Base-by-base conservation (phyloP, 2,329 filamentous ascomycete species). In the Lecanicillium sp. region DNA sequence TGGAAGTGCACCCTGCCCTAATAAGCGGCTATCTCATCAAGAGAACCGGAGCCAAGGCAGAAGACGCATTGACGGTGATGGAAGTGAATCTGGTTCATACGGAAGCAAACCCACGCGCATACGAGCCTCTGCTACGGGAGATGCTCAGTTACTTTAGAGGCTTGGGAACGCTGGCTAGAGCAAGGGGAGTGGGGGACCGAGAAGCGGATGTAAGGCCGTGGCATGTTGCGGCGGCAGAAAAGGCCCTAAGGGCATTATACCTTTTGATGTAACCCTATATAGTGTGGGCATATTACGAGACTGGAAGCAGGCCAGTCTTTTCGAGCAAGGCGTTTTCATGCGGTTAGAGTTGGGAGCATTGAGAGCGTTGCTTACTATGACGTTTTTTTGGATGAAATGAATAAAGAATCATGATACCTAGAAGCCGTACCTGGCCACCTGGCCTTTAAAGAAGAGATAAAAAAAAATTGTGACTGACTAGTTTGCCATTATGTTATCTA, bases 171-270 rank as follows among this genome's bases (percentile, higher is more conserved):
- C 54, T 92, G 48, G 83, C 83, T 2, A 71, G 78, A 45, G 73
- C 79, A 16, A 74, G 81, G 43, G 83, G 78, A 1, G 64, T 80
- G 51, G 64, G 78, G 51, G 71, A 77, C 50, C 59, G 68, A 43
- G 65, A 77, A 38, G 68, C 63, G 35, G 77, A 80, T 51, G 69
- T 78, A n/a, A 64, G 83, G 50, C 85, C 85, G 14, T 86, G 85
- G 82, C 85, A 90, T 65, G 65, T 90, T 43, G 80, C 78, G 11
- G 80, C 75, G 14, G 83, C 79, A 3, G 73, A 83, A 58, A 82
- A 81, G 59, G 82, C 75, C 3, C 78, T 79, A 4, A 67, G 75
- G 54, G 80, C 73, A 15, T 58, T 90, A 53, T 77, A 78, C 56
- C 64, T 75, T 51, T 59, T 80, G 51, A 73, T 82, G 70, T 85